A percentile compares a stretch with the other conserved stretches of the same genome.
phyloP scores from a whole-genome alignment of 768 basidiomycete genomes.

The Strobilomyces echinocephalus region DNA sequence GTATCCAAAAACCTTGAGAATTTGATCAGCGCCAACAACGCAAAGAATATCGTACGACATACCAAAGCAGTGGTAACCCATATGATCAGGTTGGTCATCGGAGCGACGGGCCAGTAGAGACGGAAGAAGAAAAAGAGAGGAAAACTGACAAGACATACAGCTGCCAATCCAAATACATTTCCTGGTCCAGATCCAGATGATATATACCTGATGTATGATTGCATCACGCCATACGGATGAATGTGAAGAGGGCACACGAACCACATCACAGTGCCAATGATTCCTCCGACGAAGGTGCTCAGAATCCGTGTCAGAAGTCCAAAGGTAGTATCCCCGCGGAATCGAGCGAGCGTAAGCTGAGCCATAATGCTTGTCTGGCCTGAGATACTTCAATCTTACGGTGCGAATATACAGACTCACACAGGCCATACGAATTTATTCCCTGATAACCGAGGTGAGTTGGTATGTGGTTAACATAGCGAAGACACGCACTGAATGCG shows the following conservation, averaged over 20 bases:
- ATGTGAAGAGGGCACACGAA: conserved; percentile 28
- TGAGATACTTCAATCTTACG: background rate
- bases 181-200: conserved; percentile 57
- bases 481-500: conserved; percentile 48
- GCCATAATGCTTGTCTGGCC: conserved; percentile 60
- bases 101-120: conserved; percentile 69
- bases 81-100: conserved; percentile 65
- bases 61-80: conserved; percentile 63
- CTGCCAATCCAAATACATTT: conserved; percentile 67
- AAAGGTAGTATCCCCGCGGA: conserved; percentile 72
- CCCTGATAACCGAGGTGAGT: conserved; percentile 31
- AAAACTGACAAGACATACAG: conserved; percentile 60
- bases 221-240: background rate
- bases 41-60: conserved; percentile 11
- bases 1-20: conserved; percentile 59
- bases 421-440: conserved; percentile 70
- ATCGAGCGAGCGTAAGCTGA: conserved; percentile 65
- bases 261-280: conserved; percentile 66
- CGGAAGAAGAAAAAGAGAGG: conserved; percentile 67
- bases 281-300: conserved; percentile 61
- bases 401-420: conserved; percentile 33
- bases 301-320: conserved; percentile 56
- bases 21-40: background rate
- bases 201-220: conserved; percentile 51
- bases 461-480: background rate